phyloP scores from a whole-genome alignment of 2,329 filamentous ascomycete genomes.

The Trichoderma oligosporum region DNA sequence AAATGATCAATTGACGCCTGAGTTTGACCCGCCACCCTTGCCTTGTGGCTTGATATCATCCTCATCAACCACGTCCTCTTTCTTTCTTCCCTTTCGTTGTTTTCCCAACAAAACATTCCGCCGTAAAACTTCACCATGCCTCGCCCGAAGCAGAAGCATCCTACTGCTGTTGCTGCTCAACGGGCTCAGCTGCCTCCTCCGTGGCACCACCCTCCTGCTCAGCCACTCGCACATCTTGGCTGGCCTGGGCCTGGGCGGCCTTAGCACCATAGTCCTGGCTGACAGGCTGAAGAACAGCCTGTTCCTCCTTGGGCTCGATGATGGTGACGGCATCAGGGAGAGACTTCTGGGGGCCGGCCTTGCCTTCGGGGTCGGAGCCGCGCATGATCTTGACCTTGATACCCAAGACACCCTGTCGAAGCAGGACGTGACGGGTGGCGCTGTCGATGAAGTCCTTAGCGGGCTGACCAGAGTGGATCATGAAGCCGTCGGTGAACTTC shows the following conservation, averaged over 20 bases:
- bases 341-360: constrained; percentile 94
- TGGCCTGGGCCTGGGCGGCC: constrained; percentile 62
- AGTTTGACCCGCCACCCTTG: constrained; percentile 36
- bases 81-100: constrained; percentile 21
- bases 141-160: no score
- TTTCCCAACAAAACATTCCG: constrained; percentile 23
- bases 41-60: constrained; percentile 19
- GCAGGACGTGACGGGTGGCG: constrained; percentile 97
- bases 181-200: constrained; percentile 50
- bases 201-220: constrained; percentile 54
- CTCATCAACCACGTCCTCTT: constrained; percentile 12
- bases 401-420: constrained; percentile 98
- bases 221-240: constrained; percentile 56
- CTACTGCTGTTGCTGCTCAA: constrained; percentile 38
- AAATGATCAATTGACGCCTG: constrained; percentile 43
- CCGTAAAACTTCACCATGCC: constrained; percentile 24
- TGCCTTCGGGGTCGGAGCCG: constrained; percentile 98
- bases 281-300: constrained; percentile 88
- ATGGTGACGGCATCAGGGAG: constrained; percentile 98
- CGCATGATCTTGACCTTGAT: constrained; percentile 99
- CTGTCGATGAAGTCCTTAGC: constrained; percentile 99
- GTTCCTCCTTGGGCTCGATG: constrained; percentile 99
- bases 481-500: constrained; percentile 99
- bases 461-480: constrained; percentile 99
- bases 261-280: constrained; percentile 99